Evolutionary conservation across 176 grass and related monocot genomes (phyloP).

Genomic region (Cocos nucifera): DNA sequence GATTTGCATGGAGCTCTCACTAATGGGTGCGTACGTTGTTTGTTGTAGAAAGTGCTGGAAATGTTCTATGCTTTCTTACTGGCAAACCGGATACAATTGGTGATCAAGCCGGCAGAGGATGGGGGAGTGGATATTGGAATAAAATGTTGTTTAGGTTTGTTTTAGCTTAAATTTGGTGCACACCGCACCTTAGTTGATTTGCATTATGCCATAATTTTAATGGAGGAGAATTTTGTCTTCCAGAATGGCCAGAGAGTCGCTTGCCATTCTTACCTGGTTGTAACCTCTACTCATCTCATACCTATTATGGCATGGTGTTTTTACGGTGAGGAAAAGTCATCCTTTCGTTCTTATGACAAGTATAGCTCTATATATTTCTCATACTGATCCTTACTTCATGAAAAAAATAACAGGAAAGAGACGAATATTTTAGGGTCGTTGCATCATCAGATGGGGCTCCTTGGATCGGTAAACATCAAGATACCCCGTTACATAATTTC

Average conservation of each 20-base stretch:
- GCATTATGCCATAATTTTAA: no score
- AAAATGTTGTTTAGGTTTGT: slow-evolving; percentile 43
- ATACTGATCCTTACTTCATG: no score
- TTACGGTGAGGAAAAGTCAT: slow-evolving; percentile 29
- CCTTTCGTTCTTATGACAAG: no score
- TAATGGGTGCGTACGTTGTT: neutral
- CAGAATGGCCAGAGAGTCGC: slow-evolving; percentile 43
- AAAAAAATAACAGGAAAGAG: slow-evolving; percentile 10
- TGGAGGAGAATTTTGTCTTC: neutral
- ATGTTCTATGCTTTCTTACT: slow-evolving; percentile 38
- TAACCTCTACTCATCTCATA: slow-evolving; percentile 32
- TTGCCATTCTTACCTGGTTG: slow-evolving; percentile 54
- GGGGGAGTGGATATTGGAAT: slow-evolving; percentile 54
- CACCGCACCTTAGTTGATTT: no score
- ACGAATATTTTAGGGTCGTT: slow-evolving; percentile 5
- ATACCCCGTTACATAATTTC: neutral
- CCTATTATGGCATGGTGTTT: slow-evolving; percentile 44
- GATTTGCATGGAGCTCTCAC: neutral
- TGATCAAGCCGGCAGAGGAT: slow-evolving; percentile 38
- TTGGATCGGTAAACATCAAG: slow-evolving; percentile 17
- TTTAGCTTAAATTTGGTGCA: neutral
- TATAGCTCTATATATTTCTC: no score
- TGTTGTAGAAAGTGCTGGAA: slow-evolving; percentile 29
- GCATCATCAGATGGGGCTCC: neutral
- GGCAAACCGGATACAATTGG: slow-evolving; percentile 38